A percentile compares a stretch with the other conserved stretches of the same genome.
Evolutionary conservation across 73 alveolate genomes (phyloP).

Genomic region (Blepharisma stoltei): DNA sequence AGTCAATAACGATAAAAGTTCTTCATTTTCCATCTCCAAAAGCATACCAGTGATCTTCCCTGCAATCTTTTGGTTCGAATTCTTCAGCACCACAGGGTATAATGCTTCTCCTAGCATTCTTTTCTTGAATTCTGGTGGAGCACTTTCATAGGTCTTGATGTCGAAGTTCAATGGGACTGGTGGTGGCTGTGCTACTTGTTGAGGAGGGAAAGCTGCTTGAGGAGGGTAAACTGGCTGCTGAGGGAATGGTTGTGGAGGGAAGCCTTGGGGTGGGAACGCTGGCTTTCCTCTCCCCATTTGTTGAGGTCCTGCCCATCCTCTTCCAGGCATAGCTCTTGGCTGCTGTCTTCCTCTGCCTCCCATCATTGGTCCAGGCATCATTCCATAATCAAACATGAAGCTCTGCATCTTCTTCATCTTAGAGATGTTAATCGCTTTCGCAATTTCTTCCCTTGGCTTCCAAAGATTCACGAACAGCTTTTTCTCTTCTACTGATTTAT

Average conservation of each 20-base stretch:
- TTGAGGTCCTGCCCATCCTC: no score
- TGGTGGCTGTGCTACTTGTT: no score
- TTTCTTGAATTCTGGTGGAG: neutral
- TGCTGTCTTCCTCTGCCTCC: no score
- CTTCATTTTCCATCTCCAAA: slow-evolving; percentile 31
- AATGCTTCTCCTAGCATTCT: neutral
- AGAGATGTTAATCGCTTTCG: neutral
- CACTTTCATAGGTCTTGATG: neutral
- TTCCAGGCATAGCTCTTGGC: no score
- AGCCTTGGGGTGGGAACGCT: no score
- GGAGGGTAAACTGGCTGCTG: no score
- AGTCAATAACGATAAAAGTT: neutral
- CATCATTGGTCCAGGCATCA: neutral
- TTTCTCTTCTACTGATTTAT: neutral
- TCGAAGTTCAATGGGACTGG: no score
- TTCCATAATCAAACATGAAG: neutral
- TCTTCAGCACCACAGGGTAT: neutral
- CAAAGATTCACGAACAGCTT: neutral
- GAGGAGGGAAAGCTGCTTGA: no score
- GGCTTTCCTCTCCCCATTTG: no score
- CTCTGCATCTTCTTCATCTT: slow-evolving; percentile 2
- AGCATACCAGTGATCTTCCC: slow-evolving; percentile 38
- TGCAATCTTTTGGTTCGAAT: neutral
- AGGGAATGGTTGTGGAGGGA: no score
- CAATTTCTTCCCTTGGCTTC: neutral